Base-by-base conservation (phyloP, 2,329 filamentous ascomycete species). In the Nakataea oryzae region DNA sequence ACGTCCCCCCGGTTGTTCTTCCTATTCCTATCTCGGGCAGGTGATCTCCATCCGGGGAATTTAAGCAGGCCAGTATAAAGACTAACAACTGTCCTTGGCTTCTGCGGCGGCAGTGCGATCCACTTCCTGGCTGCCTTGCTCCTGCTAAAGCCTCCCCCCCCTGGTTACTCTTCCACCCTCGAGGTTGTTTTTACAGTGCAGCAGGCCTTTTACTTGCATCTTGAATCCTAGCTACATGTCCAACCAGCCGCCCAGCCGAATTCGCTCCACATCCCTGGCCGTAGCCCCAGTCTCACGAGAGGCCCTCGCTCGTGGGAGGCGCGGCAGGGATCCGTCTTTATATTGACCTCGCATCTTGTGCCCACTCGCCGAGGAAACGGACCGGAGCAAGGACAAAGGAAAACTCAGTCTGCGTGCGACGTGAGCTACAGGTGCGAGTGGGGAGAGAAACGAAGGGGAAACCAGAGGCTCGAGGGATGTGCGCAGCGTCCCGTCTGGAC, bases 251-350 rank as follows among this genome's bases (percentile, higher is more conserved):
- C 41, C 7, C 6, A 8, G 17, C 41, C 11, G 41, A 50, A 8
- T n/a, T n/a, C 34, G 6, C 3, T 50, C 17, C 17, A 17, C n/a
- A n/a, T 8, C n/a, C 41, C 41, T 50, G 41, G 41, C 21, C 41
- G 21, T 5, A 17, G 41, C 41, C 41, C 41, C n/a, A 50, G 41
- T 50, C n/a, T 17, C 21, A 50, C 41, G n/a, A 50, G 41, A n/a
- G 7, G 17, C 26, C 27, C 11, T 26, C 12, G 17, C 59, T 58
- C 26, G 59, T 29, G 29, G 4, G 26, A 56, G 54, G 30, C n/a
- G 29, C 47, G 29, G 59, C 54, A 61, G 59, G 59, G 32, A 56
- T 55, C 59, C 59, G 59, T 56, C 28, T 61, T 61, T 61, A 61
- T 61, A 61, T 61, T 56, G 59, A 56, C 47, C 59, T 61, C 27